These are phyloP conservation scores for Ilyonectria mors-panacis DNA, from an alignment of 2,329 filamentous ascomycete genomes.

Conservation along the genomic window DNA sequence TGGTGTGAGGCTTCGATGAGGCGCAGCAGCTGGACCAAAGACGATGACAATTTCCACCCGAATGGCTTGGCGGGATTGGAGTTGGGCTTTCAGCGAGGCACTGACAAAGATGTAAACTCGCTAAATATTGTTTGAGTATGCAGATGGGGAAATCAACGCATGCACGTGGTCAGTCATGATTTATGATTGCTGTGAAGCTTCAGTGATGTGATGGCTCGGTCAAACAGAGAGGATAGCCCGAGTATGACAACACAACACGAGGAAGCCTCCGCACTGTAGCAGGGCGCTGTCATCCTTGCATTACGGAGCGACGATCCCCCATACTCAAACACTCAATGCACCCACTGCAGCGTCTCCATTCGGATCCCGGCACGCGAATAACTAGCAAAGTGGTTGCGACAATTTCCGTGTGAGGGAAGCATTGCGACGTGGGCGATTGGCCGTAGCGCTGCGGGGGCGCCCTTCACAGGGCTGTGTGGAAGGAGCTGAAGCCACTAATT, in stretches of 20 bases:
- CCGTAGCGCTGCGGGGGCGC: background rate
- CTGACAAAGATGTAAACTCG: background rate
- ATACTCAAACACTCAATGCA: background rate
- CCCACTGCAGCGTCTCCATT: background rate
- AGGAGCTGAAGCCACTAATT: background rate
- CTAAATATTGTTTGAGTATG: background rate
- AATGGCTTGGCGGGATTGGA: background rate
- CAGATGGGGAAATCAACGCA: background rate
- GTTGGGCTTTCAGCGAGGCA: background rate
- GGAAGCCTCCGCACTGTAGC: background rate
- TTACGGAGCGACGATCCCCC: background rate
- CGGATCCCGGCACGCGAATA: slow-evolving; percentile 1
- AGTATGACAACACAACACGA: background rate
- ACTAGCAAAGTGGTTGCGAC: background rate
- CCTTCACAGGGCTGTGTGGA: slow-evolving; percentile 4
- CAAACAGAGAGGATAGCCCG: background rate
- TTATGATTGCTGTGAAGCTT: background rate
- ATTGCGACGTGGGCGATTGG: slow-evolving; percentile 5
- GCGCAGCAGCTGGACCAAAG: background rate
- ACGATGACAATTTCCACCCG: background rate
- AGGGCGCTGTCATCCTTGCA: slow-evolving; percentile 11
- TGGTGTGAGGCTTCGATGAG: background rate
- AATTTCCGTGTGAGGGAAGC: background rate
- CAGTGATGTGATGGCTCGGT: background rate
- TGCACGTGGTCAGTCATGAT: slow-evolving; percentile 2